Conservation (phyloP, 225 moss, liverwort and hornwort genomes). For the Sphagnum contortum region DNA sequence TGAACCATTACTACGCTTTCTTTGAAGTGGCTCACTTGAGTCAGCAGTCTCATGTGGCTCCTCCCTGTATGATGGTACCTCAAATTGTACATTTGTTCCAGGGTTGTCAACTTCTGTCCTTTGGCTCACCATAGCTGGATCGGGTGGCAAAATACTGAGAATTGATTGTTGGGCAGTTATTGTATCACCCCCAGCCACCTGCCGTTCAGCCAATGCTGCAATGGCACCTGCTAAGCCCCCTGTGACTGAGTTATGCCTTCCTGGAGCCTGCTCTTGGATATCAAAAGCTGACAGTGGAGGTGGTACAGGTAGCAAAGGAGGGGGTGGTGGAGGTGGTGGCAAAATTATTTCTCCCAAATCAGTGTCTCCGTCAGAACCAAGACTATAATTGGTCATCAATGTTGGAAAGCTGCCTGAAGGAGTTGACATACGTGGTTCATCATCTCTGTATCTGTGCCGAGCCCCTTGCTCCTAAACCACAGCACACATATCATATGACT, state of each 20-base stretch:
- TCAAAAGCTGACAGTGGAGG: slow-evolving; percentile 14
- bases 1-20: no score
- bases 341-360: background rate
- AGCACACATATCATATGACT: no score
- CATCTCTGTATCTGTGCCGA: slow-evolving; percentile 17
- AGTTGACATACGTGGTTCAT: slow-evolving; percentile 7
- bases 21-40: no score
- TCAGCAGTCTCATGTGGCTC: no score
- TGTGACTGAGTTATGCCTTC: slow-evolving; percentile 22
- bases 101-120: no score
- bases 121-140: slow-evolving; percentile 2
- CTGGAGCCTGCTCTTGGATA: slow-evolving; percentile 16
- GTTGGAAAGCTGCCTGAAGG: slow-evolving; percentile 11
- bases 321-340: slow-evolving; percentile 13
- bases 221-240: slow-evolving; percentile 43
- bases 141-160: slow-evolving; percentile 3
- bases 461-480: slow-evolving; percentile 39
- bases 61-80: no score
- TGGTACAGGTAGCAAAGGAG: background rate
- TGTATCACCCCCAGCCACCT: slow-evolving; percentile 14
- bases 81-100: no score
- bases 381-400: slow-evolving; percentile 13
- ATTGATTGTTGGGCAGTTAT: slow-evolving; percentile 10
- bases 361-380: slow-evolving; percentile 14
- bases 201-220: slow-evolving; percentile 44